Base-by-base conservation (phyloP, 345 rosid genomes). In the Syzygium aqueum region DNA sequence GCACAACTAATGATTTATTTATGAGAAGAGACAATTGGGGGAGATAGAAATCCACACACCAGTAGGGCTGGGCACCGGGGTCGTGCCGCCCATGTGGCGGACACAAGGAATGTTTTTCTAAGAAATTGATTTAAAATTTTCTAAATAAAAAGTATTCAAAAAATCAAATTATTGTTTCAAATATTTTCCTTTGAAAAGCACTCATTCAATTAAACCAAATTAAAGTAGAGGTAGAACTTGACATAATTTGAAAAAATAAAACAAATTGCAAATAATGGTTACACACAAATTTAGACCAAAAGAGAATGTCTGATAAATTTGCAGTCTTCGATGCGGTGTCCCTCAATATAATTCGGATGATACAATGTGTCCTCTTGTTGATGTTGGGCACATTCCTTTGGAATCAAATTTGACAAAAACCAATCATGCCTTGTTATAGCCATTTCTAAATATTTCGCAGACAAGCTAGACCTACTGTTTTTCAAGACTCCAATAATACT, bases 291-390 rank as follows among this genome's bases (percentile, higher is more conserved):
- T n/a, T 59, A 28, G 8, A 27, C 16, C 11, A 59, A 5, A 59
- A 61, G 2, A 13, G 0, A 61, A 27, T 61, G 17, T 13, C 17
- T 0, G n/a, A n/a, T 5, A 61, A 27, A 61, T 13, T 61, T 13
- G 3, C 0, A 6, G 13, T 6, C 33, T 61, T n/a, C 0, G 4
- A 17, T 13, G 1, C 33, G 3, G 12, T 13, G 33, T 6, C 19
- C 19, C 73, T 61, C 12, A 25, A 25, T 27, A 11, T 27, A 28
- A 59, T 59, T 59, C 0, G 3, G 65, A 27, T 25, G 13, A 56
- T 56, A 3, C 13, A 3, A 56, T 56, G 61, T 11, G 6, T 57
- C 14, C 63, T 57, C 40, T 14, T 28, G 10, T 63, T 63, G 2
- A 0, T 12, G 67, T 27, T 27, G 17, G 11, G 33, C 1, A 27